phyloP scores from a whole-genome alignment of 2,329 filamentous ascomycete genomes.

The Seiridium unicorne region DNA sequence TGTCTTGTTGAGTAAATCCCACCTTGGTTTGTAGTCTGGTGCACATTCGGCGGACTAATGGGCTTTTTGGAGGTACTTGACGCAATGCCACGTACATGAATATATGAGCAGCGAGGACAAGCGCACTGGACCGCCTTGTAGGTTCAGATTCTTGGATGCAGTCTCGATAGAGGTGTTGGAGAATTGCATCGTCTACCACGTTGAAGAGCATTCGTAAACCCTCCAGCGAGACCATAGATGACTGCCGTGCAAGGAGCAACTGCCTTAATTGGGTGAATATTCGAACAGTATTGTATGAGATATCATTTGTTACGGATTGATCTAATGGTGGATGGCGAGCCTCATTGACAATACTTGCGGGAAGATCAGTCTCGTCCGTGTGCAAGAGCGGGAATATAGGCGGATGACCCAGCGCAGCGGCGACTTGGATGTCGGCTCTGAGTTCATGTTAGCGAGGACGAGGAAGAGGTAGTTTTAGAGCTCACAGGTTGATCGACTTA shows the following conservation, averaged over 20 bases:
- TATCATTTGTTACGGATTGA: background rate
- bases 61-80: slow-evolving; percentile 3
- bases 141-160: background rate
- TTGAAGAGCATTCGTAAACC: background rate
- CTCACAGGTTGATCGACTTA: background rate
- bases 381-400: background rate
- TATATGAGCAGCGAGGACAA: slow-evolving; percentile 9
- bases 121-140: background rate
- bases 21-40: background rate
- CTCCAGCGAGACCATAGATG: background rate
- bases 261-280: background rate
- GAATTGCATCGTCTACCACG: slow-evolving; percentile 3
- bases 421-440: slow-evolving; percentile 3
- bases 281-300: background rate
- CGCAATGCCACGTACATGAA: slow-evolving; percentile 10
- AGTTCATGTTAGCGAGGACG: background rate
- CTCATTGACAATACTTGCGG: background rate
- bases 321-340: background rate
- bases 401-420: background rate
- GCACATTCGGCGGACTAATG: slow-evolving; percentile 10
- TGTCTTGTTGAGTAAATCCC: background rate
- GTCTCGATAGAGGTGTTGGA: background rate
- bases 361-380: background rate
- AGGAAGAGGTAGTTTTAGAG: background rate
- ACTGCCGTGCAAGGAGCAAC: background rate